phyloP scores from a whole-genome alignment of 2,329 filamentous ascomycete genomes.

The Rosellinia necatrix region DNA sequence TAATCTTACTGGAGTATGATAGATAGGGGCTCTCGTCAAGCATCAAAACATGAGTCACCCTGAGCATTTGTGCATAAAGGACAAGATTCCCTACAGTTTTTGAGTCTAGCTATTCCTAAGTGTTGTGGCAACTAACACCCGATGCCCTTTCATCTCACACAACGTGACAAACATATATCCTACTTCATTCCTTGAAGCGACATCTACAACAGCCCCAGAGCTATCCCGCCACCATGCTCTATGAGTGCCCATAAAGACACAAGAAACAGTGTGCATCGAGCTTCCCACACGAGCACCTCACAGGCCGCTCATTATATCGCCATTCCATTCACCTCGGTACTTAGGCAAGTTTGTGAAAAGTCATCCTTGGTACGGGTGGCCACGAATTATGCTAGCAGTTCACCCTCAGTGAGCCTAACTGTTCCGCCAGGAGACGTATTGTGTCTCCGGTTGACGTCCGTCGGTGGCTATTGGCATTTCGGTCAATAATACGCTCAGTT shows the following conservation, averaged over 20 bases:
- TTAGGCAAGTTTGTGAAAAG: too few species aligned
- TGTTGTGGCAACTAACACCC: background rate
- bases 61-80: too few species aligned
- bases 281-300: background rate
- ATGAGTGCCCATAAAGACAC: too few species aligned
- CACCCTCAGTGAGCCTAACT: constrained; percentile 1
- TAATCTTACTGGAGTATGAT: background rate
- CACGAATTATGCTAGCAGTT: background rate
- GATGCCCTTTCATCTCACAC: background rate
- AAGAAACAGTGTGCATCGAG: too few species aligned
- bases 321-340: too few species aligned
- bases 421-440: constrained; percentile 1
- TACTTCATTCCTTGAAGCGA: constrained; percentile 8
- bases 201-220: background rate
- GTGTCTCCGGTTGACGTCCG: constrained; percentile 9
- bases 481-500: background rate
- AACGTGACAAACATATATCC: constrained; percentile 4
- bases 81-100: too few species aligned
- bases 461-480: background rate
- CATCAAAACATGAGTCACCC: background rate
- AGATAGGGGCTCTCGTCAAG: too few species aligned
- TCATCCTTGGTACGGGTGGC: background rate
- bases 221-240: too few species aligned
- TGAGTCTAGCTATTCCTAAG: background rate
- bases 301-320: too few species aligned